phyloP scores from a whole-genome alignment of 1,284 basidiomycete genomes.

The Thecaphora frezii region DNA sequence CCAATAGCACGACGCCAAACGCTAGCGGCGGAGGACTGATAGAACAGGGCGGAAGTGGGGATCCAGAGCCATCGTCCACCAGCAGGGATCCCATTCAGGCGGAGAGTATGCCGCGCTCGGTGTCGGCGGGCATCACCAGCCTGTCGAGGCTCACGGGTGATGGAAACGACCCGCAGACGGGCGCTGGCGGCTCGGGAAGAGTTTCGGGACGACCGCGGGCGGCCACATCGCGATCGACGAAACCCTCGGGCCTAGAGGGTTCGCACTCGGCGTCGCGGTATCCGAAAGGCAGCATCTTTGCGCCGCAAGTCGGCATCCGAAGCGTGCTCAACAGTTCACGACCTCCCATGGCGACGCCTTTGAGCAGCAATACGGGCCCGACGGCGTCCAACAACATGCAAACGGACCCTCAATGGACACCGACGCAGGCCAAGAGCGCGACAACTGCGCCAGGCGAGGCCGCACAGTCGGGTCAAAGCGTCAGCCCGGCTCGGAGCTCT shows the following conservation, averaged over 20 bases:
- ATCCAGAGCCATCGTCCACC: background rate
- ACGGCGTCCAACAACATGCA: too few species aligned
- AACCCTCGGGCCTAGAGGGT: background rate
- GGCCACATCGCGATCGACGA: background rate
- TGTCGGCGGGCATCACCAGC: background rate
- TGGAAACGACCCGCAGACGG: too few species aligned
- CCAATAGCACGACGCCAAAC: background rate
- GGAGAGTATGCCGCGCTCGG: background rate
- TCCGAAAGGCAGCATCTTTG: constrained; percentile 41
- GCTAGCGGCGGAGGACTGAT: too few species aligned
- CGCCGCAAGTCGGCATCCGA: constrained; percentile 46
- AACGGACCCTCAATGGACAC: background rate
- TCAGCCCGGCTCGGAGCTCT: too few species aligned
- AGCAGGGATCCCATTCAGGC: background rate
- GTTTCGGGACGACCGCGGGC: background rate
- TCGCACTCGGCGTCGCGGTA: constrained; percentile 9
- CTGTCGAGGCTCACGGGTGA: background rate
- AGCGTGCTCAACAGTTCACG: constrained; percentile 25
- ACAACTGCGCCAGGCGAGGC: too few species aligned
- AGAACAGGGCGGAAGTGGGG: too few species aligned
- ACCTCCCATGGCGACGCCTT: constrained; percentile 40
- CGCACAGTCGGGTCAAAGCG: too few species aligned
- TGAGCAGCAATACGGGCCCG: background rate
- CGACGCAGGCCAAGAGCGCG: background rate
- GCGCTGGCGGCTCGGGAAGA: background rate